These are phyloP conservation scores for Oryza officinalis DNA, from an alignment of 176 grass and related monocot species.

Conservation along the genomic window DNA sequence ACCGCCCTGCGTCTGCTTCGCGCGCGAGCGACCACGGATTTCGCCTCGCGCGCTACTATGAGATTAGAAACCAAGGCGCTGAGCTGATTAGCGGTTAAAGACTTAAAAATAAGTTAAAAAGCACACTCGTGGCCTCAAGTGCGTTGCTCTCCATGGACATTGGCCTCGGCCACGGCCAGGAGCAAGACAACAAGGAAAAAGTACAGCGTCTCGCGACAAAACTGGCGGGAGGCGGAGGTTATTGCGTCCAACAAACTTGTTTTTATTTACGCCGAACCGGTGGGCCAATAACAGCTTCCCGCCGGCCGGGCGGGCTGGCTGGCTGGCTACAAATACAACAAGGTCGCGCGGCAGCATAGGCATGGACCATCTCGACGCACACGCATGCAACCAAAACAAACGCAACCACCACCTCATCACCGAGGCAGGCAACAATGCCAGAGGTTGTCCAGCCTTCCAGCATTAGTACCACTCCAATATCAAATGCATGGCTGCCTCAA, in stretches of 20 bases:
- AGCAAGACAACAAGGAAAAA: slow-evolving; percentile 44
- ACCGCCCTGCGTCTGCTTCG: background rate
- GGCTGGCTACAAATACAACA: slow-evolving; percentile 29
- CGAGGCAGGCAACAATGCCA: slow-evolving; percentile 32
- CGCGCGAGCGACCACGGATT: background rate
- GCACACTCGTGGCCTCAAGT: background rate
- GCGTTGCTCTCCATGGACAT: background rate
- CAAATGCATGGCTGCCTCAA: background rate
- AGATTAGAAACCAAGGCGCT: background rate
- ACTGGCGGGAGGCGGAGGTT: slow-evolving; percentile 1
- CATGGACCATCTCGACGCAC: slow-evolving; percentile 26
- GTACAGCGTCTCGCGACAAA: slow-evolving; percentile 28
- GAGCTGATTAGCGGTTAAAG: background rate
- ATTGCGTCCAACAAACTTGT: slow-evolving; percentile 1
- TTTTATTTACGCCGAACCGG: background rate
- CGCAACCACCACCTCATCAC: slow-evolving; percentile 34
- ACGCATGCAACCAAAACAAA: background rate
- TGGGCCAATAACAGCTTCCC: slow-evolving; percentile 43
- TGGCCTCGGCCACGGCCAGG: slow-evolving; percentile 45
- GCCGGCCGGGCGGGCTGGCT: background rate
- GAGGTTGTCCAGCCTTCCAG: background rate
- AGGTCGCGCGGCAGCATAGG: background rate
- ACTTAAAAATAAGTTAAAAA: background rate
- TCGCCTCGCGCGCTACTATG: background rate
- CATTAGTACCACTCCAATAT: background rate